phyloP scores from a whole-genome alignment of 176 grass and related monocot genomes.

The Cenchrus purpureus region DNA sequence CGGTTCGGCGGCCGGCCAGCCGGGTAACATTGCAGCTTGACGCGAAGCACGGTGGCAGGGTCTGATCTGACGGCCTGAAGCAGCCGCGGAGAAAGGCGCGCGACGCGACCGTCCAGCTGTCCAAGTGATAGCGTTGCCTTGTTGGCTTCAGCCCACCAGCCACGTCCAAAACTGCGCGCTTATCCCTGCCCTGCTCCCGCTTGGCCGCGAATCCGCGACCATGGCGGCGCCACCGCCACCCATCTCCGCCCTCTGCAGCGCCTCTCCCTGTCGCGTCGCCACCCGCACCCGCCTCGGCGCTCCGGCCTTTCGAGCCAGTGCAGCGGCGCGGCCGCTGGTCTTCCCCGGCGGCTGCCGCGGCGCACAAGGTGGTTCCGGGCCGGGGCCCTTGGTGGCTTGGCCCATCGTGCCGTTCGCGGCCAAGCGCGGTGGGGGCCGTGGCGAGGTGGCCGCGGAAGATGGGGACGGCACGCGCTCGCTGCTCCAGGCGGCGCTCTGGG shows the following conservation, averaged over 20 bases:
- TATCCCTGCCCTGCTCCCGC: background rate
- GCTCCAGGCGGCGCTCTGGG: slow-evolving; percentile 61
- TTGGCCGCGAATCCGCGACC: background rate
- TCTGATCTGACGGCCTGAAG: background rate
- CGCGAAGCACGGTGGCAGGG: background rate
- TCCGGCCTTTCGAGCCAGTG: background rate
- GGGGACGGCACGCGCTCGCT: slow-evolving; percentile 18
- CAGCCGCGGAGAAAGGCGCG: background rate
- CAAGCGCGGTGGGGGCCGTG: slow-evolving; percentile 36
- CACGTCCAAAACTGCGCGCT: background rate
- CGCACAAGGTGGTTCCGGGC: background rate
- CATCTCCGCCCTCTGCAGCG: slow-evolving; percentile 34
- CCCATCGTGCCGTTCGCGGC: slow-evolving; percentile 23
- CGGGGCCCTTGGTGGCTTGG: background rate
- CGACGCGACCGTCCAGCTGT: slow-evolving; percentile 19
- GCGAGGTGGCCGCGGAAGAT: slow-evolving; percentile 16
- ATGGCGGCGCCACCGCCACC: slow-evolving; percentile 42
- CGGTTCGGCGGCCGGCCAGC: too few relatives aligned
- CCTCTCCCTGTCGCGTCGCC: background rate
- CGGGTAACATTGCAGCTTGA: background rate
- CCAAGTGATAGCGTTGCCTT: background rate
- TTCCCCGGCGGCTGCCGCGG: background rate
- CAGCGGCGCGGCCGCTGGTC: background rate
- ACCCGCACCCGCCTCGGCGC: background rate
- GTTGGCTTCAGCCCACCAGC: slow-evolving; percentile 3